Percentiles rank a stretch among this genome's conserved stretches.
These are phyloP conservation scores for Phytophthora quininea DNA, from an alignment of 352 stramenopile species.

Conservation along the genomic window DNA sequence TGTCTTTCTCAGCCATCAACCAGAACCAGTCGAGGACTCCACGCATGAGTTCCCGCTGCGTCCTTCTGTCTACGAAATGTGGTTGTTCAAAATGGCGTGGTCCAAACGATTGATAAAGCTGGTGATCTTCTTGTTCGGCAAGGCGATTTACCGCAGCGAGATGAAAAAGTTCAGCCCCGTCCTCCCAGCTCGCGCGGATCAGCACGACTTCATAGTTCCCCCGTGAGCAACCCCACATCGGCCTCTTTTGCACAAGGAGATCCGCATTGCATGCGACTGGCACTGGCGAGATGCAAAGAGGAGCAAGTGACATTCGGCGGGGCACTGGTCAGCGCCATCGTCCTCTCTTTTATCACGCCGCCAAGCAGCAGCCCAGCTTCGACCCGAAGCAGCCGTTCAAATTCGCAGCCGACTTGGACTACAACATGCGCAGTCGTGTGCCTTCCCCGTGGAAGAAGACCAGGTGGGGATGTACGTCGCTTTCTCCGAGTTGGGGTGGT, in stretches of 20 bases:
- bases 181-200: conserved; percentile 22
- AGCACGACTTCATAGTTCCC: conserved; percentile 35
- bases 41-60: conserved; percentile 22
- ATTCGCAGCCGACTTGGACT: conserved; percentile 36
- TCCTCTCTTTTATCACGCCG: conserved; percentile 32
- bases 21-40: not conserved
- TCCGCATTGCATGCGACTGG: conserved; percentile 22
- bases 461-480: conserved; percentile 40
- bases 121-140: conserved; percentile 12
- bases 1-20: conserved; percentile 9
- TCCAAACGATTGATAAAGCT: conserved; percentile 30
- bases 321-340: conserved; percentile 27
- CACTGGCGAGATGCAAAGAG: conserved; percentile 31
- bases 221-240: conserved; percentile 25
- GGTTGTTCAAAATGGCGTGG: conserved; percentile 19
- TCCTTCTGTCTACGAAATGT: conserved; percentile 38
- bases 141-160: conserved; percentile 20
- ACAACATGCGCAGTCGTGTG: conserved; percentile 57
- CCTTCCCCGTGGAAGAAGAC: conserved; percentile 23
- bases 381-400: conserved; percentile 39
- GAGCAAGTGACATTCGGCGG: conserved; percentile 45
- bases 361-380: conserved; percentile 9
- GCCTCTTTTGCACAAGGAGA: conserved; percentile 37
- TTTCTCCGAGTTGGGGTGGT: conserved; percentile 19
- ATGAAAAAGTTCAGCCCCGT: conserved; percentile 24